phyloP scores from a whole-genome alignment of 768 basidiomycete genomes.

The Baorangia bicolor region DNA sequence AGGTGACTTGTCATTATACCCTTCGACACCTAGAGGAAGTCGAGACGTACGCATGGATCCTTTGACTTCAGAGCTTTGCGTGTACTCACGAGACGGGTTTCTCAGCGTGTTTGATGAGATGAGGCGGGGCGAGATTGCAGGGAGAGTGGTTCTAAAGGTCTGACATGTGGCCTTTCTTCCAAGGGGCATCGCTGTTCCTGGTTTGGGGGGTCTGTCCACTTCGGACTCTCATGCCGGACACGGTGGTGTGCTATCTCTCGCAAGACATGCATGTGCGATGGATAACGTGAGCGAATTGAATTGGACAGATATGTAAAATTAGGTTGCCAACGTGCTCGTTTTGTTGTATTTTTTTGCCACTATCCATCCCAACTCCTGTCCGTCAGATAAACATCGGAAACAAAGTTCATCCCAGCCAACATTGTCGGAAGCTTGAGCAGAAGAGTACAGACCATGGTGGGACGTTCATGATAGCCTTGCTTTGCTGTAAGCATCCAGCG shows the following conservation, averaged over 20 bases:
- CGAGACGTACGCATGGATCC: slow-evolving; percentile 14
- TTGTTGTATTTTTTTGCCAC: background rate
- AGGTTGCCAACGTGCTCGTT: background rate
- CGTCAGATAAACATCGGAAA: background rate
- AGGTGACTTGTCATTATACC: slow-evolving; percentile 36
- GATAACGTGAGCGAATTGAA: background rate
- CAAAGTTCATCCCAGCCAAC: too few relatives aligned
- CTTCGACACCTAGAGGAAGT: slow-evolving; percentile 30
- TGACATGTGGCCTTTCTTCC: slow-evolving; percentile 1
- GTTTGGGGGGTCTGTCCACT: too few relatives aligned
- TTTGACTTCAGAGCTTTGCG: background rate
- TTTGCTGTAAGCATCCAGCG: slow-evolving; percentile 21
- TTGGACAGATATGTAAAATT: too few relatives aligned
- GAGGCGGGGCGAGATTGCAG: slow-evolving; percentile 12
- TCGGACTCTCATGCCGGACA: background rate
- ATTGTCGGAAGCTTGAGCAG: background rate
- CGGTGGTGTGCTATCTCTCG: too few relatives aligned
- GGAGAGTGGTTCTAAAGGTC: slow-evolving; percentile 22
- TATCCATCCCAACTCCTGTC: too few relatives aligned
- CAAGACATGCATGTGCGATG: background rate
- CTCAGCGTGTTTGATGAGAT: slow-evolving; percentile 24
- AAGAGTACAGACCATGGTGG: too few relatives aligned
- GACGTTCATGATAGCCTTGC: slow-evolving; percentile 3
- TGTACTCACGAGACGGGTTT: background rate
- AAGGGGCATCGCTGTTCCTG: too few relatives aligned